Evolutionary conservation across 2,329 filamentous ascomycete species (phyloP).

Genomic region (Cadophora malorum): DNA sequence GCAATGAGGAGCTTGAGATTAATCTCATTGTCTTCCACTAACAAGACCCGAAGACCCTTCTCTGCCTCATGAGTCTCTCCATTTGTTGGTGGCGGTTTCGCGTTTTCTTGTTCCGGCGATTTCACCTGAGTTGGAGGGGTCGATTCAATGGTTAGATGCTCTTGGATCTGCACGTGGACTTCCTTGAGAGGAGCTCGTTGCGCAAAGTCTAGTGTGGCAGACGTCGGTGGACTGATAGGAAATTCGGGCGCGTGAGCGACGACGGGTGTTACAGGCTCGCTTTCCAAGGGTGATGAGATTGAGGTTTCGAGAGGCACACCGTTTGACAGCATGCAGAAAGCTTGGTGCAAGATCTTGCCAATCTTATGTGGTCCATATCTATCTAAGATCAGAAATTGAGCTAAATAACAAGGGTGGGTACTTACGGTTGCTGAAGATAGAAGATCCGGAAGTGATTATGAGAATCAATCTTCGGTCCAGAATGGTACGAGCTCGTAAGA

Average conservation of each 20-base stretch:
- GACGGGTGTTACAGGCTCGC: conserved; percentile 4
- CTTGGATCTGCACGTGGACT: neutral
- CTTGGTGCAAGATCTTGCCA: conserved; percentile 39
- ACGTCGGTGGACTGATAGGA: conserved; percentile 8
- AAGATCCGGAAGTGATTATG: conserved; percentile 37
- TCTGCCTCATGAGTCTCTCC: conserved; percentile 1
- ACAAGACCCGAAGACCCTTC: conserved; percentile 42
- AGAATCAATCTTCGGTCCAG: conserved; percentile 34
- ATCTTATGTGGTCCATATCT: conserved; percentile 43
- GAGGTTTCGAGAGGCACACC: conserved; percentile 8
- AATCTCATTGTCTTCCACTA: conserved; percentile 53
- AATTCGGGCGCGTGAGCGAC: neutral
- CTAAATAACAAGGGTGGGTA: neutral
- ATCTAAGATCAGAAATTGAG: conserved; percentile 25
- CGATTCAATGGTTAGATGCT: conserved; percentile 5
- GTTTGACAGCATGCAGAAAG: conserved; percentile 28
- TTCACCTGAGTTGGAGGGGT: neutral
- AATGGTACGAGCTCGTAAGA: conserved; percentile 37
- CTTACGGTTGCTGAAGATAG: conserved; percentile 43
- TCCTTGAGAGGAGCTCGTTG: conserved; percentile 6
- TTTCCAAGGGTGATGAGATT: conserved; percentile 14
- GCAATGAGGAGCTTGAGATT: conserved; percentile 47
- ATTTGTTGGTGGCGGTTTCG: neutral
- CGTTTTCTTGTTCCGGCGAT: conserved; percentile 6
- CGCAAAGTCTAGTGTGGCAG: conserved; percentile 27